phyloP scores from a whole-genome alignment of 1,284 basidiomycete genomes.

The Microbotryum violaceum region DNA sequence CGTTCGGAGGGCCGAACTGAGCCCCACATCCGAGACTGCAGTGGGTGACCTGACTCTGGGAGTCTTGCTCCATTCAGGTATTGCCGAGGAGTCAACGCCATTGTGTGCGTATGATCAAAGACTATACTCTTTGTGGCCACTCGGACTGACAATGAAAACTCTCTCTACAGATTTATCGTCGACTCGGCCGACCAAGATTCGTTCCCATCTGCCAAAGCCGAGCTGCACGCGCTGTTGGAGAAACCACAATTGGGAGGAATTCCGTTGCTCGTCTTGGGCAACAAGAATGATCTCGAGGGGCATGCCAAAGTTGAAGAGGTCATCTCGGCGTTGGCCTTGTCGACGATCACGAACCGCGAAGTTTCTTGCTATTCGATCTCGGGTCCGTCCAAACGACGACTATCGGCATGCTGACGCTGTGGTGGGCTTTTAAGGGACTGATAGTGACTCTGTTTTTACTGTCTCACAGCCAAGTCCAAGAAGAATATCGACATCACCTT shows the following conservation, averaged over 20 bases:
- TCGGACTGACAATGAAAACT: background rate
- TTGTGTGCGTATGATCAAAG: slow-evolving; percentile 58
- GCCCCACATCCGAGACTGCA: too few relatives aligned
- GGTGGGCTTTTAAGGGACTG: slow-evolving; percentile 3
- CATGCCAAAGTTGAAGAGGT: slow-evolving; percentile 79
- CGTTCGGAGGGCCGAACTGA: too few relatives aligned
- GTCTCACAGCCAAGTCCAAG: slow-evolving; percentile 67
- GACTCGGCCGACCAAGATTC: slow-evolving; percentile 76
- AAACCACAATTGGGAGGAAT: slow-evolving; percentile 67
- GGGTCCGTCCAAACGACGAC: background rate
- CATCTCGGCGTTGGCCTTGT: slow-evolving; percentile 67
- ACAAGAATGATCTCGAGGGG: slow-evolving; percentile 83
- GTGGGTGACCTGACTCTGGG: too few relatives aligned
- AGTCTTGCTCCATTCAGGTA: slow-evolving; percentile 45
- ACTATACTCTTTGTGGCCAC: too few relatives aligned
- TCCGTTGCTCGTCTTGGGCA: slow-evolving; percentile 84
- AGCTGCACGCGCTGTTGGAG: slow-evolving; percentile 71
- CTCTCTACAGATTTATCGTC: slow-evolving; percentile 66
- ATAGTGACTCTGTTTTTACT: slow-evolving; percentile 12
- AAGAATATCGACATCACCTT: slow-evolving; percentile 65
- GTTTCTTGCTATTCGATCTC: slow-evolving; percentile 29
- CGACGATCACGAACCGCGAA: slow-evolving; percentile 16
- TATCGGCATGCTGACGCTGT: slow-evolving; percentile 48
- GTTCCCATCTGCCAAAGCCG: slow-evolving; percentile 78
- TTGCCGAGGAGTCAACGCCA: slow-evolving; percentile 86